Conservation (phyloP, 257 asterid genomes). For the Lavandula angustifolia region DNA sequence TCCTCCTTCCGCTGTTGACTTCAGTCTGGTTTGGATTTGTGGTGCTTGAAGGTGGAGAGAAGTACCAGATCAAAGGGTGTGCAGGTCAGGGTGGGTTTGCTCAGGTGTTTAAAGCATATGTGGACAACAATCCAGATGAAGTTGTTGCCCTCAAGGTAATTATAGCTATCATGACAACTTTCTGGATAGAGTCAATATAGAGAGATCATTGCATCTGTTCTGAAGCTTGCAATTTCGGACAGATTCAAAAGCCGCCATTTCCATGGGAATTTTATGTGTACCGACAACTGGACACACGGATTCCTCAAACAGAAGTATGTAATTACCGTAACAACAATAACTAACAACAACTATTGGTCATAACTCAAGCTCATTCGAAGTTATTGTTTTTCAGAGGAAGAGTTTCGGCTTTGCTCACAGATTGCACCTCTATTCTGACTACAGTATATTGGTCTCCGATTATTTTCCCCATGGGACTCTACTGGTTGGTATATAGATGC, state of each 20-base stretch:
- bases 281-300: conserved; percentile 85
- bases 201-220: conserved; percentile 23
- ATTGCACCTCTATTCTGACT: conserved; percentile 88
- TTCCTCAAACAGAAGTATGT: conserved; percentile 72
- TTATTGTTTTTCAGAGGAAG: conserved; percentile 59
- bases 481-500: conserved; percentile 63
- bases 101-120: conserved; percentile 84
- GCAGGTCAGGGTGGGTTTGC: conserved; percentile 99
- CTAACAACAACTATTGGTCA: conserved; percentile 15
- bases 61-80: conserved; percentile 95
- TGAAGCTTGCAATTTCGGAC: conserved; percentile 30
- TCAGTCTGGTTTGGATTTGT: conserved; percentile 32
- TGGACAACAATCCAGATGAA: conserved; percentile 69
- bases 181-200: conserved; percentile 21
- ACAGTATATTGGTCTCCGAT: conserved; percentile 82
- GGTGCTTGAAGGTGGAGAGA: conserved; percentile 63
- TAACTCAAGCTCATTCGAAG: conserved; percentile 30
- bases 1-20: conserved; percentile 28
- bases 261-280: conserved; percentile 98
- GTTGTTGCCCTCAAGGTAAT: conserved; percentile 90
- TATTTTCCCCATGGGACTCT: conserved; percentile 86
- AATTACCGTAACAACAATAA: conserved; percentile 21
- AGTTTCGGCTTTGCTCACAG: conserved; percentile 86
- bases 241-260: conserved; percentile 99
- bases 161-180: neutral